These are phyloP conservation scores for Heliamphora exappendiculata DNA, from an alignment of 148 eudicot genomes.

Conservation along the genomic window DNA sequence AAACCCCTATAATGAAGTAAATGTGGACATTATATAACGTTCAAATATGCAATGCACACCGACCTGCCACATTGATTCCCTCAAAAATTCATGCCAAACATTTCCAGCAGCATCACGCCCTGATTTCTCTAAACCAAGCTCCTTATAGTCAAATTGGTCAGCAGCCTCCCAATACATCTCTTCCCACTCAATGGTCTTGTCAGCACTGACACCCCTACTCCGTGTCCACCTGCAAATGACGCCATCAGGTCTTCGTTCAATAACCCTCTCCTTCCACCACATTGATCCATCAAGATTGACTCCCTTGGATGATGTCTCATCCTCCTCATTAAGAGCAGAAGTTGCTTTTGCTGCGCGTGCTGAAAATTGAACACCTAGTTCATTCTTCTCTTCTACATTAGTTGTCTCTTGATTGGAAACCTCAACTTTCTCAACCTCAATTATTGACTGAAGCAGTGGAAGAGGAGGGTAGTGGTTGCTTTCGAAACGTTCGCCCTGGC, in stretches of 20 bases:
- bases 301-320: conserved; percentile 34
- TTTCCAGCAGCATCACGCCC: conserved; percentile 83
- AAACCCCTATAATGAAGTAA: neutral
- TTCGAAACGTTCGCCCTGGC: conserved; percentile 44
- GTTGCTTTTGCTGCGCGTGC: conserved; percentile 72
- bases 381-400: conserved; percentile 33
- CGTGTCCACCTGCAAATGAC: conserved; percentile 75
- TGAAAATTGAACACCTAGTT: conserved; percentile 47
- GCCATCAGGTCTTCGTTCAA: conserved; percentile 70
- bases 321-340: conserved; percentile 41
- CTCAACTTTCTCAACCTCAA: conserved; percentile 43
- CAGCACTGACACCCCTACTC: conserved; percentile 72
- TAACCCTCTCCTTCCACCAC: conserved; percentile 88
- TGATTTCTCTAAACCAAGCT: conserved; percentile 91
- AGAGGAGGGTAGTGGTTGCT: conserved; percentile 34
- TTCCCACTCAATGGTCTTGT: conserved; percentile 77
- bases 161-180: conserved; percentile 98
- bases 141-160: conserved; percentile 62
- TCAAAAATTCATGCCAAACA: conserved; percentile 92
- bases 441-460: conserved; percentile 67
- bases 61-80: conserved; percentile 90
- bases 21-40: neutral
- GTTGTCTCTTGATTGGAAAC: conserved; percentile 26
- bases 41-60: conserved; percentile 4
- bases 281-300: conserved; percentile 66